A percentile compares a stretch with the other conserved stretches of the same genome.
Evolutionary conservation across 306 rosid species (phyloP).

Genomic region (Lagenaria siceraria): DNA sequence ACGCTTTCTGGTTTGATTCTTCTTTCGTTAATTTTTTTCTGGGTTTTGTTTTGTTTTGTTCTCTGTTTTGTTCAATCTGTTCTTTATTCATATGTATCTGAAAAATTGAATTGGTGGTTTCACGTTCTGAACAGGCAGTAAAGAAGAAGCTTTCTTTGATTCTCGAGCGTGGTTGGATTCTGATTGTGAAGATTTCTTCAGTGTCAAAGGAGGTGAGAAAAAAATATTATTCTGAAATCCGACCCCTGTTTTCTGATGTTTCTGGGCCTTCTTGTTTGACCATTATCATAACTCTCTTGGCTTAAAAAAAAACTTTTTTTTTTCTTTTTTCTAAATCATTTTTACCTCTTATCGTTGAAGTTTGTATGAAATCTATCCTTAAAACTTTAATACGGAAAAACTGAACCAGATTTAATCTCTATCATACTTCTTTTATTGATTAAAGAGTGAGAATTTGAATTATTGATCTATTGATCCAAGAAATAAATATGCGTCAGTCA

Average conservation of each 20-base stretch:
- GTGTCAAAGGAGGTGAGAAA: constrained; percentile 1
- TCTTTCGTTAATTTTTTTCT: not conserved
- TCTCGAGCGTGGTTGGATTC: constrained; percentile 4
- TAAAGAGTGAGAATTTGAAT: too few relatives aligned
- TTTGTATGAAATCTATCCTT: too few relatives aligned
- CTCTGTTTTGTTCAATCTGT: not conserved
- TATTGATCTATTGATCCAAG: too few relatives aligned
- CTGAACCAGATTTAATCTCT: too few relatives aligned
- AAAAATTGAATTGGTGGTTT: not conserved
- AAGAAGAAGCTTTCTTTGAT: constrained; percentile 2
- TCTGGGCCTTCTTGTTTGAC: not conserved
- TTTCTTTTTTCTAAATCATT: too few relatives aligned
- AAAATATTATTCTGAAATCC: not conserved
- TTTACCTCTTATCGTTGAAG: too few relatives aligned
- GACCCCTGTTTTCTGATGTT: not conserved
- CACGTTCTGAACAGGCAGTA: not conserved
- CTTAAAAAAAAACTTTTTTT: too few relatives aligned
- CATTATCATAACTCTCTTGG: not conserved
- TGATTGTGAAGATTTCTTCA: constrained; percentile 4
- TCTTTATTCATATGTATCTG: not conserved
- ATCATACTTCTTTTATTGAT: too few relatives aligned
- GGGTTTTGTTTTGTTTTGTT: not conserved
- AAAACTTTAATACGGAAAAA: too few relatives aligned
- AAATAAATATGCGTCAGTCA: too few relatives aligned
- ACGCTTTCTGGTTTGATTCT: not conserved